A percentile compares a stretch with the other conserved stretches of the same genome.
These are phyloP conservation scores for Hyaloscypha variabilis DNA, from an alignment of 495 filamentous ascomycete species.

Conservation along the genomic window DNA sequence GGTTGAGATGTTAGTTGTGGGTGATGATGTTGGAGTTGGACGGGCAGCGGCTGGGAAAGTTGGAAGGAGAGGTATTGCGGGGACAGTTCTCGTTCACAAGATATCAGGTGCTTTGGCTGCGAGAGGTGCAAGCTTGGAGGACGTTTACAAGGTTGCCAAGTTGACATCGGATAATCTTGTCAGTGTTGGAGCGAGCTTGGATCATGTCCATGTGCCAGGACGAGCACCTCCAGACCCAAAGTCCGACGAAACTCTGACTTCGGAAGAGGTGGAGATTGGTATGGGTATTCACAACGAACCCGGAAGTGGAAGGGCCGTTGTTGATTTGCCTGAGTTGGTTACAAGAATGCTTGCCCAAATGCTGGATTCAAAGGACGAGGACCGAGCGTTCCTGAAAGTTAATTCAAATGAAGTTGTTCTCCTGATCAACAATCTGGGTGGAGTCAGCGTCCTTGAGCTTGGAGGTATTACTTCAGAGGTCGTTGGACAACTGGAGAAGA, in stretches of 20 bases:
- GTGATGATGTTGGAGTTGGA: conserved; percentile 95
- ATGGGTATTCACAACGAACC: conserved; percentile 99
- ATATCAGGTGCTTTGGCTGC: conserved; percentile 85
- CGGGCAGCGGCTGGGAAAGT: conserved; percentile 84
- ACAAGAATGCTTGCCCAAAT: conserved; percentile 79
- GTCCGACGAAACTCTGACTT: conserved; percentile 54
- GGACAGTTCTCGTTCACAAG: conserved; percentile 88
- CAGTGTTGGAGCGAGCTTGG: conserved; percentile 81
- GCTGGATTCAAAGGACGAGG: conserved; percentile 75
- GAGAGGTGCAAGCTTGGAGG: conserved; percentile 61
- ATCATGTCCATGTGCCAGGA: conserved; percentile 93
- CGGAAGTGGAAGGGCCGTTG: conserved; percentile 71
- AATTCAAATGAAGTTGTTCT: conserved; percentile 69
- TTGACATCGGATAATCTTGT: conserved; percentile 76
- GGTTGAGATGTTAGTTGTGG: conserved; percentile 92
- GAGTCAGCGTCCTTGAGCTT: conserved; percentile 85
- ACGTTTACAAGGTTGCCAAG: conserved; percentile 72
- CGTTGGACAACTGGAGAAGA: conserved; percentile 68
- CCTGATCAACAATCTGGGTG: conserved; percentile 93
- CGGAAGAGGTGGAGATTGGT: conserved; percentile 85
- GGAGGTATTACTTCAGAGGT: conserved; percentile 90
- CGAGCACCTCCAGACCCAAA: conserved; percentile 47
- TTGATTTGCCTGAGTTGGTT: conserved; percentile 71
- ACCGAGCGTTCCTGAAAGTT: conserved; percentile 77
- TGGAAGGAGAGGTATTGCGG: conserved; percentile 87